Conservation (phyloP, 1,284 basidiomycete genomes). For the Tausonia pullulans region DNA sequence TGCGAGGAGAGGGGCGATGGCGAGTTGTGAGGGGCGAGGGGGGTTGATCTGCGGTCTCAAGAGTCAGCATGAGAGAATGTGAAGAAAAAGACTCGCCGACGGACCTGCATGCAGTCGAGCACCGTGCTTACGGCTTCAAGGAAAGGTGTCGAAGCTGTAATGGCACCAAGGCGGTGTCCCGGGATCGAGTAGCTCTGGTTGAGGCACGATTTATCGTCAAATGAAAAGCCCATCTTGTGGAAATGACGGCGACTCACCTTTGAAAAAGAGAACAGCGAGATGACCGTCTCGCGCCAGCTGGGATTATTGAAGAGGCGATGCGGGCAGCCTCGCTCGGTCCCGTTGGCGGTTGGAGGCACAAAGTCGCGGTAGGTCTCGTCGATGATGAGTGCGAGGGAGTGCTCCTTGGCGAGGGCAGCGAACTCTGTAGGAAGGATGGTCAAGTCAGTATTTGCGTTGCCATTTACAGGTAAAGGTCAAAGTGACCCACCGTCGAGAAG, state of each 20-base stretch:
- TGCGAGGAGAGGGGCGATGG: conserved; percentile 48
- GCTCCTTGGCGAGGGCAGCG: conserved; percentile 47
- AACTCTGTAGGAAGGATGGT: conserved; percentile 39
- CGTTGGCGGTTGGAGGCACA: conserved; percentile 34
- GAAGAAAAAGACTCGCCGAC: conserved; percentile 17
- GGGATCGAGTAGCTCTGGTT: conserved; percentile 72
- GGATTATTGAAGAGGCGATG: conserved; percentile 34
- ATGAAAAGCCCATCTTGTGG: not conserved
- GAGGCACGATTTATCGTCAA: conserved; percentile 21
- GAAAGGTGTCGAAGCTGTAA: conserved; percentile 54
- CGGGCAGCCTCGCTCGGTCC: conserved; percentile 20
- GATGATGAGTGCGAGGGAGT: conserved; percentile 61
- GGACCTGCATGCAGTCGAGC: conserved; percentile 56
- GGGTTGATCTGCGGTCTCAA: conserved; percentile 47
- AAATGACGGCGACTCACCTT: conserved; percentile 23
- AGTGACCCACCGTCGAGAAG: conserved; percentile 38
- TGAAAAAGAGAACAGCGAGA: conserved; percentile 55
- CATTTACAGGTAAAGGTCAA: not conserved
- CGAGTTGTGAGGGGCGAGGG: conserved; percentile 57
- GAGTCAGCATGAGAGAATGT: conserved; percentile 17
- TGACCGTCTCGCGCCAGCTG: conserved; percentile 52
- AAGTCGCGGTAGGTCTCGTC: conserved; percentile 87
- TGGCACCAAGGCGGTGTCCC: conserved; percentile 67
- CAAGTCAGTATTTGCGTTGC: not conserved
- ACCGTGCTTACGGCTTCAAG: conserved; percentile 49